Evolutionary conservation across 768 basidiomycete genomes (phyloP), one percentile per base, ranked within the genome.

Genomic region (Sarcodon aspratus): DNA sequence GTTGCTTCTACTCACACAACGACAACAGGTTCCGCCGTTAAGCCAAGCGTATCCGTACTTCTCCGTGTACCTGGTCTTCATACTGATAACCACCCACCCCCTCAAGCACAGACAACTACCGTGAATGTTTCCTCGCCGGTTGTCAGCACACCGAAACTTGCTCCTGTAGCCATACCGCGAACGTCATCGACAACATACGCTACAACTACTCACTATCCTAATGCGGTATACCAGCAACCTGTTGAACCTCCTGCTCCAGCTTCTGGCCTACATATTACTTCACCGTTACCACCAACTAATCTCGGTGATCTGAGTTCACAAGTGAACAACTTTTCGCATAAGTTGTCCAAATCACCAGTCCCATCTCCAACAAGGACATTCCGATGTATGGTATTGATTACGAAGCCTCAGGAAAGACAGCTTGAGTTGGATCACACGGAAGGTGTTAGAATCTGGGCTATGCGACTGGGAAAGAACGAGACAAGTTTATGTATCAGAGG

Each of bases 371-470:
- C 57, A 44, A 73, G 73, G 48, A 76, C 71, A 48, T 63, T 86
- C 51, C 75, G 73, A 52, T 69, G 68, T 36, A 69, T 83, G 9
- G 34, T 68, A 60, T n/a, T 58, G 83, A 48, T 63, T 36, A 72
- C 79, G n/a, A 68, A 79, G 44, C 86, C 86, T 9, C 66, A 63
- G 9, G 79, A 75, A 32, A 70, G 88, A 36, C 66, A 66, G 15
- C 62, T 90, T 36, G 66, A 65, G 32, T 66, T 91, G 32, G 79
- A 86, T 56, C 66, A 78, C 48, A 70, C 70, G 38, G 83, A 87
- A 47, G 84, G 86, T 4, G 88, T 90, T 44, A 78, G 74, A 58
- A 76, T 66, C 34, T 90, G 88, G 88, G 76, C 78, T 4, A 66
- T 87, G 61, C 71, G 79, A 44, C 69, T 89, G 33, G 67, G 69